These are phyloP conservation scores for Candida nanaspora DNA, from an alignment of 805 yeast genomes.

Conservation along the genomic window DNA sequence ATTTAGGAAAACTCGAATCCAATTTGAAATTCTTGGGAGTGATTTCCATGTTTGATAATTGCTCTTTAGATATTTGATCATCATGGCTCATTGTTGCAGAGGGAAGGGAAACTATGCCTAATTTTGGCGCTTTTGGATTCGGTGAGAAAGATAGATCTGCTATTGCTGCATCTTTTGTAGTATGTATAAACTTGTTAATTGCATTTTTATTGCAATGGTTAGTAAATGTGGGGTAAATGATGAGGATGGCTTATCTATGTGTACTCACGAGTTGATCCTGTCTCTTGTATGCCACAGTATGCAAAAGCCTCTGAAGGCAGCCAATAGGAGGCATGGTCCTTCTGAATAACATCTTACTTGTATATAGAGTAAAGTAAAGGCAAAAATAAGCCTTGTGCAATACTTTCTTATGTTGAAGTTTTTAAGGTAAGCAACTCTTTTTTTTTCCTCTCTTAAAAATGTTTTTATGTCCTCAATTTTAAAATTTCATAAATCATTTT, in stretches of 20 bases:
- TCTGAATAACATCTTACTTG: too few relatives aligned
- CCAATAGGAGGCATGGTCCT: neutral
- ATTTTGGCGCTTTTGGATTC: constrained; percentile 15
- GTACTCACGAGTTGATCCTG: constrained; percentile 12
- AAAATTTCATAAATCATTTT: too few relatives aligned
- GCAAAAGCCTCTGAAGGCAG: neutral
- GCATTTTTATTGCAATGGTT: neutral
- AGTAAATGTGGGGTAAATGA: neutral
- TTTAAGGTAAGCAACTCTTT: too few relatives aligned
- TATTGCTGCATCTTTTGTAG: neutral
- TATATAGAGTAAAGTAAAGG: too few relatives aligned
- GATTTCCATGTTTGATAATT: constrained; percentile 6
- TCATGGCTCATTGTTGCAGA: neutral
- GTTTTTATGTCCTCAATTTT: too few relatives aligned
- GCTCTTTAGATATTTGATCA: neutral
- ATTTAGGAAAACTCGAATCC: constrained; percentile 15
- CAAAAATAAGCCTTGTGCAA: too few relatives aligned
- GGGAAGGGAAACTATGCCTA: constrained; percentile 14
- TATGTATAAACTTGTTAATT: constrained; percentile 2
- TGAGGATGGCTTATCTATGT: neutral
- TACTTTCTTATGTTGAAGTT: too few relatives aligned
- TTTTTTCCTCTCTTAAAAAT: too few relatives aligned
- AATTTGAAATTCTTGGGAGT: constrained; percentile 18
- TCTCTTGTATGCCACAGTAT: constrained; percentile 5
- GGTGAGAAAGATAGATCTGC: constrained; percentile 22